Evolutionary conservation across 2,329 filamentous ascomycete genomes (phyloP).

Genomic region (Aulographum hederae): DNA sequence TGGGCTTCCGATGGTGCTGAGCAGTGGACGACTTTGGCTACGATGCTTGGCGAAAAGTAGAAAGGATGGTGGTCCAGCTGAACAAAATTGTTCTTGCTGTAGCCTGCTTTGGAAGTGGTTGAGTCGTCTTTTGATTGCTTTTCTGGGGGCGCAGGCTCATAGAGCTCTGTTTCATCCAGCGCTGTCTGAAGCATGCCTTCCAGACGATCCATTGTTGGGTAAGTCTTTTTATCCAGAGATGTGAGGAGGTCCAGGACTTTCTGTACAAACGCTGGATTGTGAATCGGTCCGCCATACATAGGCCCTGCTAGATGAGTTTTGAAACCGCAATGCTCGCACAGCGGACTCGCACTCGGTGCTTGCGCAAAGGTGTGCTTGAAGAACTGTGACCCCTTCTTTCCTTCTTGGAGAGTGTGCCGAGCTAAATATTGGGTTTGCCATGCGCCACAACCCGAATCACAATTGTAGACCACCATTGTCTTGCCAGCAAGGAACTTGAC

Average conservation of each 20-base stretch:
- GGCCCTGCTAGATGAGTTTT: conserved; percentile 81
- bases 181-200: conserved; percentile 85
- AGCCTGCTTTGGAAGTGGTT: neutral
- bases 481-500: conserved; percentile 85
- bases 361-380: conserved; percentile 65
- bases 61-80: conserved; percentile 60
- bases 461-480: conserved; percentile 85
- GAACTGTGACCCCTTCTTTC: conserved; percentile 48
- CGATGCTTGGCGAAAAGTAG: conserved; percentile 59
- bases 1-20: conserved; percentile 61
- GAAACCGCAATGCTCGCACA: conserved; percentile 68
- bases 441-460: conserved; percentile 77
- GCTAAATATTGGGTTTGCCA: conserved; percentile 72
- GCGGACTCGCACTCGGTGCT: conserved; percentile 45
- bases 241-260: conserved; percentile 59
- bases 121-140: neutral
- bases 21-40: conserved; percentile 64
- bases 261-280: conserved; percentile 68
- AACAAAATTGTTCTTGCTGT: neutral
- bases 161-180: conserved; percentile 45
- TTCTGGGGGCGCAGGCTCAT: neutral
- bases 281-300: conserved; percentile 85
- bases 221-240: conserved; percentile 45
- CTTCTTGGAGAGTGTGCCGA: conserved; percentile 44
- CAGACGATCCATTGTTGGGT: conserved; percentile 64